Evolutionary conservation across 108 stramenopile species (phyloP).

Genomic region (Chaetoceros muelleri): DNA sequence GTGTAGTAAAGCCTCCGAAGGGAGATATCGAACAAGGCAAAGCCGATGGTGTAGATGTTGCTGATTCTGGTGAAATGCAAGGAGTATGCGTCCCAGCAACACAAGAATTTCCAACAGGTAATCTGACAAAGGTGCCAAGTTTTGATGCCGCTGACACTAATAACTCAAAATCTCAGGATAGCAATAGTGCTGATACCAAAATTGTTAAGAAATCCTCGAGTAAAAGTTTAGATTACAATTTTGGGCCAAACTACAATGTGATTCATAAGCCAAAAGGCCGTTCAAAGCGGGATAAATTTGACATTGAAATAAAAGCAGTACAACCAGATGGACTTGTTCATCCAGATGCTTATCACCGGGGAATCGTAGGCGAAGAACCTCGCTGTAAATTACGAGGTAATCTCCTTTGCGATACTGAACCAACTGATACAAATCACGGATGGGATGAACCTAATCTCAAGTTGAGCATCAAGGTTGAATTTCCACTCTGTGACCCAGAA

Average conservation of each 20-base stretch:
- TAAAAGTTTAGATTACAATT: background rate
- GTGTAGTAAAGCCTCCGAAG: background rate
- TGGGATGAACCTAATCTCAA: slow-evolving; percentile 22
- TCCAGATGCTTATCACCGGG: slow-evolving; percentile 65
- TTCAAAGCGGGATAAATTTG: slow-evolving; percentile 3
- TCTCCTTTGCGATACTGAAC: slow-evolving; percentile 35
- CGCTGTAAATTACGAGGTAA: slow-evolving; percentile 42
- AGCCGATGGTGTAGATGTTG: background rate
- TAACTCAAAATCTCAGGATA: background rate
- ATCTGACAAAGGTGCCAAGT: no score
- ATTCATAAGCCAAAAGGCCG: slow-evolving; percentile 1
- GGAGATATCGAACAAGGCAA: background rate
- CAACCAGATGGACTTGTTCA: slow-evolving; percentile 28
- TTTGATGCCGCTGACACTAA: background rate
- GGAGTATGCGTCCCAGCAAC: background rate
- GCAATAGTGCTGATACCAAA: background rate
- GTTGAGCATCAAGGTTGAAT: slow-evolving; percentile 28
- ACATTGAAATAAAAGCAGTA: slow-evolving; percentile 8
- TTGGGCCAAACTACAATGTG: background rate
- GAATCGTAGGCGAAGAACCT: slow-evolving; percentile 61
- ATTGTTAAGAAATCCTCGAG: background rate
- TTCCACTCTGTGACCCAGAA: slow-evolving; percentile 32
- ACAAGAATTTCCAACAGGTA: no score
- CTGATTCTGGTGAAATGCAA: background rate
- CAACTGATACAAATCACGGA: slow-evolving; percentile 59